Percentiles rank a stretch among this genome's conserved stretches.
These are phyloP conservation scores for Sicyos edulis DNA, from an alignment of 306 rosid species.

Conservation along the genomic window DNA sequence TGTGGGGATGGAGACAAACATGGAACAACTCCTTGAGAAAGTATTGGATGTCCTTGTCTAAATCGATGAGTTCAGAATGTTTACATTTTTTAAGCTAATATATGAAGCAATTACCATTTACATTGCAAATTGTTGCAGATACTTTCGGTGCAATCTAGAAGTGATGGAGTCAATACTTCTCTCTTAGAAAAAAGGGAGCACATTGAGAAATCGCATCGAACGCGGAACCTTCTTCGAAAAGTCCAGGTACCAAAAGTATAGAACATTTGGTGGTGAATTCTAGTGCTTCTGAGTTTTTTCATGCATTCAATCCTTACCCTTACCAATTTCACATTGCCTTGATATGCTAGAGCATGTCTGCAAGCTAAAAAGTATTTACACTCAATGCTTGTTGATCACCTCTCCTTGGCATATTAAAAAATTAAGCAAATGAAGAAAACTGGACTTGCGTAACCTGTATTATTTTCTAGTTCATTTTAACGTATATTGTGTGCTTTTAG, in stretches of 20 bases:
- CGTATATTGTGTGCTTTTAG: neutral
- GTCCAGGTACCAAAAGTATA: conserved; percentile 52
- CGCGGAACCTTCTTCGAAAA: conserved; percentile 86
- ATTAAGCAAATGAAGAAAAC: neutral
- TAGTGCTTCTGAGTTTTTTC: neutral
- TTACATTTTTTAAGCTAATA: conserved; percentile 4
- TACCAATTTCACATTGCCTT: neutral
- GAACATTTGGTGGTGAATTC: neutral
- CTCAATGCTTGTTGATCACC: neutral
- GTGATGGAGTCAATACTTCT: conserved; percentile 76
- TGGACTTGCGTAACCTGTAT: neutral
- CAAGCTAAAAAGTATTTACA: neutral
- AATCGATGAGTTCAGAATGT: conserved; percentile 4
- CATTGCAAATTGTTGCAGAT: conserved; percentile 47
- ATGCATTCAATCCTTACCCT: neutral
- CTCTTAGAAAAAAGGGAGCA: conserved; percentile 83
- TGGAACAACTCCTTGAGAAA: conserved; percentile 92
- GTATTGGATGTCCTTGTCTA: conserved; percentile 27
- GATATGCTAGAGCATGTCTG: neutral
- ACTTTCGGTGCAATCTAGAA: conserved; percentile 87
- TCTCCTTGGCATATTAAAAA: neutral
- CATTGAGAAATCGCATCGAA: conserved; percentile 73
- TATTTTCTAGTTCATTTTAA: neutral
- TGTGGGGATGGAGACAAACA: conserved; percentile 81
- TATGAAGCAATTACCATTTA: conserved; percentile 16